phyloP scores from a whole-genome alignment of 306 rosid species.

The Dryas drummondii region DNA sequence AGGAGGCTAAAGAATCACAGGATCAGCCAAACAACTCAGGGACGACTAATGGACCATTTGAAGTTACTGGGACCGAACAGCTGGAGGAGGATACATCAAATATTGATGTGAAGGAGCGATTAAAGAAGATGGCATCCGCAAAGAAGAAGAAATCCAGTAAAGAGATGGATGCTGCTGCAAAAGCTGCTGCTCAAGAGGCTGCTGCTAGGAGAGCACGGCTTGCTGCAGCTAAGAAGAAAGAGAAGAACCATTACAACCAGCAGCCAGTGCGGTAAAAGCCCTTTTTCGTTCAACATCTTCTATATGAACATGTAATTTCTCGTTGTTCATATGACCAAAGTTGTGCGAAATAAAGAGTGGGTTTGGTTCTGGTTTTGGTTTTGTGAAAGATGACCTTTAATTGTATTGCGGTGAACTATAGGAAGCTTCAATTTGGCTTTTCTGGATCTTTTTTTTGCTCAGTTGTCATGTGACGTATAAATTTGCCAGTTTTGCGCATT shows the following conservation, averaged over 20 bases:
- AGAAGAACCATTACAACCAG: conserved; percentile 92
- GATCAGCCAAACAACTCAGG: conserved; percentile 55
- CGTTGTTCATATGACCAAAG: conserved; percentile 59
- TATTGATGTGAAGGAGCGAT: conserved; percentile 76
- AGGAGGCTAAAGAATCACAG: conserved; percentile 72
- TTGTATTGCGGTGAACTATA: conserved; percentile 44
- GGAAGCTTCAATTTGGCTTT: conserved; percentile 36
- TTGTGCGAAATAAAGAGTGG: conserved; percentile 54
- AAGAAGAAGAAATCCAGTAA: conserved; percentile 87
- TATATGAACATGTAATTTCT: conserved; percentile 55
- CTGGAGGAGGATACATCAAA: conserved; percentile 64
- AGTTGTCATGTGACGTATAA: conserved; percentile 40
- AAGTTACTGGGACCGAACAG: conserved; percentile 41
- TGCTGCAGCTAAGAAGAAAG: conserved; percentile 91
- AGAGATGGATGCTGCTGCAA: conserved; percentile 81
- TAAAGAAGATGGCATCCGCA: conserved; percentile 65
- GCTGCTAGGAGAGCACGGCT: conserved; percentile 83
- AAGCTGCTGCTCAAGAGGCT: conserved; percentile 89
- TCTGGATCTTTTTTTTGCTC: conserved; percentile 42
- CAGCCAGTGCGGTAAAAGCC: conserved; percentile 74
- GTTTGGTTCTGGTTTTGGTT: conserved; percentile 42
- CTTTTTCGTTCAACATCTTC: conserved; percentile 33
- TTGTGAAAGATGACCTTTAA: conserved; percentile 41
- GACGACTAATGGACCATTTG: conserved; percentile 42
- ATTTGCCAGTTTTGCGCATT: conserved; percentile 39